These are phyloP conservation scores for Pisolithus thermaeus DNA, from an alignment of 1,284 basidiomycete genomes.

Conservation along the genomic window DNA sequence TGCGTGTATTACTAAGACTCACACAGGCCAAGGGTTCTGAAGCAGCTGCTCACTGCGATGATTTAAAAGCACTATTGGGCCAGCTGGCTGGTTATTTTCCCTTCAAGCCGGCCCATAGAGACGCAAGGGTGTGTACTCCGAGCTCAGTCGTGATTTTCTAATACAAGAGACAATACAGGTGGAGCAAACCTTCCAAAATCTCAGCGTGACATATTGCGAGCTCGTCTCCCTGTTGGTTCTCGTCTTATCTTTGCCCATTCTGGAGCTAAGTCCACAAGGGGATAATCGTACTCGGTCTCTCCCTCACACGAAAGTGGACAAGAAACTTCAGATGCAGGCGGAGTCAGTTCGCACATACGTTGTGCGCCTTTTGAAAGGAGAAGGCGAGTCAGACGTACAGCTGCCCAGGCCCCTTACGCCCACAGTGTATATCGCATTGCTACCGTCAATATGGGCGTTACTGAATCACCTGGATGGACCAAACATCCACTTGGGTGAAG, in stretches of 20 bases:
- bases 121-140: slow-evolving; percentile 44
- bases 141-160: neutral
- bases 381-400: slow-evolving; percentile 37
- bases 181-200: slow-evolving; percentile 59
- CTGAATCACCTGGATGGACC: slow-evolving; percentile 40
- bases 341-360: slow-evolving; percentile 67
- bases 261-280: slow-evolving; percentile 5
- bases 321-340: slow-evolving; percentile 36
- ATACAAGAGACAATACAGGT: slow-evolving; percentile 31
- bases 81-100: slow-evolving; percentile 85
- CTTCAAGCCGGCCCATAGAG: slow-evolving; percentile 46
- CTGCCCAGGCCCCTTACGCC: slow-evolving; percentile 47
- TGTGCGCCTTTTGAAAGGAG: slow-evolving; percentile 55
- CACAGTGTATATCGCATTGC: slow-evolving; percentile 58
- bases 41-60: slow-evolving; percentile 29
- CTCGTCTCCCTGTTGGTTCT: slow-evolving; percentile 61
- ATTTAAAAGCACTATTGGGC: slow-evolving; percentile 55
- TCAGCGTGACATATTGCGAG: slow-evolving; percentile 76
- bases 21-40: slow-evolving; percentile 16
- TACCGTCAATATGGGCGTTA: slow-evolving; percentile 83
- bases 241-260: slow-evolving; percentile 26
- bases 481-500: slow-evolving; percentile 15
- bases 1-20: neutral
- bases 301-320: slow-evolving; percentile 8
- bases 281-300: slow-evolving; percentile 7